Percentiles rank a stretch among this genome's conserved stretches.
Conservation (phyloP, 306 rosid species). For the Citrullus mucosospermus region DNA sequence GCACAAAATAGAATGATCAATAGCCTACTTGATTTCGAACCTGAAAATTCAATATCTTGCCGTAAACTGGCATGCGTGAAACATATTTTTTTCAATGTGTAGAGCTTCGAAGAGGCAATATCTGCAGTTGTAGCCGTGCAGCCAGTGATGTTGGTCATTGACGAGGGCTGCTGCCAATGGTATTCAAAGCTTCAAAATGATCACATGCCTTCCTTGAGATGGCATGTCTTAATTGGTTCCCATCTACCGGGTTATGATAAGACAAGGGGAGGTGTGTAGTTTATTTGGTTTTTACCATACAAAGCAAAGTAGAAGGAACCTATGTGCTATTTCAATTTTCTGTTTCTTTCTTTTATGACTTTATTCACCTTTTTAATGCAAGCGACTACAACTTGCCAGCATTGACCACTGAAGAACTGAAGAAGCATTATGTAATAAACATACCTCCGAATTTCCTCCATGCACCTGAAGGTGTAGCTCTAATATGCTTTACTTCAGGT, state of each 20-base stretch:
- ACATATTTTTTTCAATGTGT: not conserved
- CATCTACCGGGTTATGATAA: conserved; percentile 22
- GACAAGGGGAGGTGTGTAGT: conserved; percentile 28
- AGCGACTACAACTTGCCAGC: conserved; percentile 21
- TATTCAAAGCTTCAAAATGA: conserved; percentile 30
- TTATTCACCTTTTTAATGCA: conserved; percentile 1
- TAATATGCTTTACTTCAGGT: conserved; percentile 94
- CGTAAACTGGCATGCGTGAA: not conserved
- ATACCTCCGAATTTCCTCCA: conserved; percentile 31
- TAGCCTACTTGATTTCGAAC: not conserved
- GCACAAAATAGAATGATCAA: not conserved
- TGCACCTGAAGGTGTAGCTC: conserved; percentile 53
- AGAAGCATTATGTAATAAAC: conserved; percentile 21
- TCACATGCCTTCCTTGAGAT: conserved; percentile 44
- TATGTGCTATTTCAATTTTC: not conserved
- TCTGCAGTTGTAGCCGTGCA: conserved; percentile 48
- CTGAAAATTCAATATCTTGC: not conserved
- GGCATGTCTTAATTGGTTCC: conserved; percentile 49
- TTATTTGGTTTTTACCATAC: not conserved
- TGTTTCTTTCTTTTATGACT: not conserved
- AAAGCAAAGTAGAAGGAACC: not conserved
- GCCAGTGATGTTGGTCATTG: conserved; percentile 64
- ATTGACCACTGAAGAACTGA: conserved; percentile 40
- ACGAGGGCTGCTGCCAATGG: conserved; percentile 52
- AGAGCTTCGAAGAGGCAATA: conserved; percentile 69